Evolutionary conservation across 257 asterid species (phyloP).

Genomic region (Ligustrum vulgare): DNA sequence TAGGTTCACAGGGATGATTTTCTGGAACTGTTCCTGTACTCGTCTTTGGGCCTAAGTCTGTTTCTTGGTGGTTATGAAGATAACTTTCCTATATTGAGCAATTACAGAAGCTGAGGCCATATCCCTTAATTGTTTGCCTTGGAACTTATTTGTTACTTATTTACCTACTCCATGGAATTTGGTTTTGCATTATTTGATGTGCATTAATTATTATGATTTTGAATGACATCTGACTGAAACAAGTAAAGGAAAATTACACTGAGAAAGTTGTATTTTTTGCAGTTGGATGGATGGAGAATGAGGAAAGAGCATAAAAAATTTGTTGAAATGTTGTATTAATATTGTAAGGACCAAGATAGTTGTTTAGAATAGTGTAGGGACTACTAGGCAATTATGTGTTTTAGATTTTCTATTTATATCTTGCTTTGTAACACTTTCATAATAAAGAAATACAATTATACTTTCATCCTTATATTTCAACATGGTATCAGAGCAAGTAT

Average conservation of each 20-base stretch:
- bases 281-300: neutral
- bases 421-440: no score
- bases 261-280: neutral
- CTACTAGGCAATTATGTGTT: no score
- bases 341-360: no score
- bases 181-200: neutral
- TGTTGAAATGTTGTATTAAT: no score
- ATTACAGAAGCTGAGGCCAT: neutral
- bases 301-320: neutral
- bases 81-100: neutral
- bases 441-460: no score
- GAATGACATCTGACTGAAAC: neutral
- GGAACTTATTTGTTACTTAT: neutral
- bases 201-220: neutral
- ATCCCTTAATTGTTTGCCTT: neutral
- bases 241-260: neutral
- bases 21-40: neutral
- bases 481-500: no score
- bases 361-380: no score
- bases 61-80: neutral
- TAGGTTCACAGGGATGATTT: neutral
- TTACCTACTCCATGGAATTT: neutral
- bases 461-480: no score
- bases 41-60: neutral
- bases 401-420: no score